These are phyloP conservation scores for Cucurbitaria berberidis DNA, from an alignment of 2,329 filamentous ascomycete species.

Conservation along the genomic window DNA sequence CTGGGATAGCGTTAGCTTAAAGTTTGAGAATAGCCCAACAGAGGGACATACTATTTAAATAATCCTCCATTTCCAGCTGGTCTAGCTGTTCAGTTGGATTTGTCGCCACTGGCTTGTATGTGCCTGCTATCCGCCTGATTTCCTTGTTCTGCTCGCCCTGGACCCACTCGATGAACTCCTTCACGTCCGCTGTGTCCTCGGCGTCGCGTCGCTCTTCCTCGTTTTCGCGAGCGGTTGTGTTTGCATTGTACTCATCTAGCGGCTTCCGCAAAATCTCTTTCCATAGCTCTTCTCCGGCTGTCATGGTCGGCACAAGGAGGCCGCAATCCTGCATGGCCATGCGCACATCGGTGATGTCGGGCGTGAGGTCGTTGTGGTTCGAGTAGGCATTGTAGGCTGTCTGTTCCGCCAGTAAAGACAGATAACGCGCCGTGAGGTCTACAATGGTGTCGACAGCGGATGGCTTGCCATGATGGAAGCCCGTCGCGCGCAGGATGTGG, in stretches of 20 bases:
- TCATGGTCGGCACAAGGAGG: slow-evolving; percentile 71
- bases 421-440: slow-evolving; percentile 82
- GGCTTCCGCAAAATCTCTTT: slow-evolving; percentile 57
- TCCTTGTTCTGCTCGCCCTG: slow-evolving; percentile 75
- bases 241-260: slow-evolving; percentile 50
- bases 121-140: slow-evolving; percentile 79
- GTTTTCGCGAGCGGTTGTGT: slow-evolving; percentile 48
- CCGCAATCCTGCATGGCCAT: slow-evolving; percentile 85
- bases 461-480: slow-evolving; percentile 82
- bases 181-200: slow-evolving; percentile 80
- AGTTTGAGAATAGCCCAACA: neutral
- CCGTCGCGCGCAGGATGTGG: slow-evolving; percentile 88
- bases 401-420: slow-evolving; percentile 74
- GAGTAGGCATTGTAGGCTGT: slow-evolving; percentile 74
- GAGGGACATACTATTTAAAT: slow-evolving; percentile 49
- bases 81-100: slow-evolving; percentile 56
- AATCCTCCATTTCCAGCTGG: slow-evolving; percentile 54
- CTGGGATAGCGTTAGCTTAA: slow-evolving; percentile 51
- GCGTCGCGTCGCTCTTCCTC: slow-evolving; percentile 57
- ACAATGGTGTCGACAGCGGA: slow-evolving; percentile 87
- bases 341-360: slow-evolving; percentile 78
- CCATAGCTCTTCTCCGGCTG: slow-evolving; percentile 72
- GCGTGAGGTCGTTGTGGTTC: slow-evolving; percentile 69
- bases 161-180: slow-evolving; percentile 81
- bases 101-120: slow-evolving; percentile 53